phyloP scores from a whole-genome alignment of 371 early-diverging fungal genomes.

The Mucor ambiguus region DNA sequence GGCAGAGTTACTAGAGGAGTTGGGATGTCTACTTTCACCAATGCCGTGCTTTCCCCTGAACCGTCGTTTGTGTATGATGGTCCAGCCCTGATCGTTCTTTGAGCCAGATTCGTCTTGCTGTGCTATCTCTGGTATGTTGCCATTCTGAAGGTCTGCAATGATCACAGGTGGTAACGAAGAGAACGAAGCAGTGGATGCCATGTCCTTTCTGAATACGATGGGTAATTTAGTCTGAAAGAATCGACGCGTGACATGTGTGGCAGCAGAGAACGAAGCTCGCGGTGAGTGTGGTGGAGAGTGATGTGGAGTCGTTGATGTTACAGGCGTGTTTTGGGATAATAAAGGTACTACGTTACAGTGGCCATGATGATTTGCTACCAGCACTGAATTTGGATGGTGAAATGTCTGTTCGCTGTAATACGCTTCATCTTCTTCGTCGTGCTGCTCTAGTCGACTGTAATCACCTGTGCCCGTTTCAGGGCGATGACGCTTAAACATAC shows the following conservation, averaged over 20 bases:
- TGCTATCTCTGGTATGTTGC: constrained; percentile 28
- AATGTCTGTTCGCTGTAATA: constrained; percentile 24
- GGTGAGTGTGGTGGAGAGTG: constrained; percentile 28
- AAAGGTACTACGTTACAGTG: constrained; percentile 32
- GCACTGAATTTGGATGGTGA: constrained; percentile 42
- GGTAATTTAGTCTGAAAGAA: constrained; percentile 45
- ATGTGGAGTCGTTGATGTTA: neutral
- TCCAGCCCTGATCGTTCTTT: constrained; percentile 39
- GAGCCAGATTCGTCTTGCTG: constrained; percentile 18
- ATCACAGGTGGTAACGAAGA: constrained; percentile 43
- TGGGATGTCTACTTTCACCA: constrained; percentile 26
- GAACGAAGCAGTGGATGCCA: constrained; percentile 28
- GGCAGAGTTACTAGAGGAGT: constrained; percentile 12
- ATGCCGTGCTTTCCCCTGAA: constrained; percentile 36
- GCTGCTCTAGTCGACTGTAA: constrained; percentile 39
- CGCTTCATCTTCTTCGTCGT: constrained; percentile 43
- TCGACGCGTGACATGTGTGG: constrained; percentile 33
- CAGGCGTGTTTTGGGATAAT: constrained; percentile 19
- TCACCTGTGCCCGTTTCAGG: constrained; percentile 15
- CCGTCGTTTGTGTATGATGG: constrained; percentile 37
- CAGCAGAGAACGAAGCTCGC: constrained; percentile 30
- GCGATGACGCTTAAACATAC: constrained; percentile 32
- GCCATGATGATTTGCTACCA: constrained; percentile 34
- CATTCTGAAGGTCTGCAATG: constrained; percentile 47
- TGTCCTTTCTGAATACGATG: constrained; percentile 32